phyloP scores from a whole-genome alignment of 2,329 filamentous ascomycete genomes.

The Chaetomium strumarium region DNA sequence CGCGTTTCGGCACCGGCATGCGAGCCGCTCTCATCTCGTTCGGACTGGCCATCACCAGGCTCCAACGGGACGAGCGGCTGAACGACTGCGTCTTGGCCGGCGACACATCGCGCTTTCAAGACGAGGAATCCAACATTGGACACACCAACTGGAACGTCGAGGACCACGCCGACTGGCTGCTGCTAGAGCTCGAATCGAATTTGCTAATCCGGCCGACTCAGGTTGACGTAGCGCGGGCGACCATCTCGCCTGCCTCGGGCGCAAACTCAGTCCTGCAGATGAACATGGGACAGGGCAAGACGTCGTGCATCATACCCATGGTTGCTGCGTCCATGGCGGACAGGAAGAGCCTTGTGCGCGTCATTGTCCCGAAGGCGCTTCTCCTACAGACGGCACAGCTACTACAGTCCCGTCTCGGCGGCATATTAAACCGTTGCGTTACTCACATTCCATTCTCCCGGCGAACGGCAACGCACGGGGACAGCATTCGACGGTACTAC shows the following conservation, averaged over 20 bases:
- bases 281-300: slow-evolving; percentile 63
- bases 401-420: slow-evolving; percentile 49
- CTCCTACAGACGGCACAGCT: slow-evolving; percentile 53
- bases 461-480: slow-evolving; percentile 35
- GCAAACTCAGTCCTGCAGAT: slow-evolving; percentile 58
- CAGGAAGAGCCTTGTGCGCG: slow-evolving; percentile 40
- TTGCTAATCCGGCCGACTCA: slow-evolving; percentile 58
- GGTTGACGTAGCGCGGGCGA: slow-evolving; percentile 55
- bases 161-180: slow-evolving; percentile 54
- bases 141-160: slow-evolving; percentile 54
- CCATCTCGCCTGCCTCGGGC: slow-evolving; percentile 46
- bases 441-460: slow-evolving; percentile 55
- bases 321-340: slow-evolving; percentile 42
- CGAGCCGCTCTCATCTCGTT: slow-evolving; percentile 38
- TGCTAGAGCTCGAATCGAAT: slow-evolving; percentile 61
- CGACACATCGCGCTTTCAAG: slow-evolving; percentile 28
- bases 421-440: slow-evolving; percentile 47
- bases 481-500: slow-evolving; percentile 35
- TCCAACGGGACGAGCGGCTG: slow-evolving; percentile 43
- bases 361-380: slow-evolving; percentile 52
- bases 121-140: slow-evolving; percentile 42
- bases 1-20: slow-evolving; percentile 31
- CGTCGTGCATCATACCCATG: slow-evolving; percentile 52
- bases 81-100: slow-evolving; percentile 26
- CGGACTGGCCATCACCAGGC: slow-evolving; percentile 37